Evolutionary conservation across 768 basidiomycete genomes (phyloP), one percentile per base, ranked within the genome.

Genomic region (Amylocystis lapponica): DNA sequence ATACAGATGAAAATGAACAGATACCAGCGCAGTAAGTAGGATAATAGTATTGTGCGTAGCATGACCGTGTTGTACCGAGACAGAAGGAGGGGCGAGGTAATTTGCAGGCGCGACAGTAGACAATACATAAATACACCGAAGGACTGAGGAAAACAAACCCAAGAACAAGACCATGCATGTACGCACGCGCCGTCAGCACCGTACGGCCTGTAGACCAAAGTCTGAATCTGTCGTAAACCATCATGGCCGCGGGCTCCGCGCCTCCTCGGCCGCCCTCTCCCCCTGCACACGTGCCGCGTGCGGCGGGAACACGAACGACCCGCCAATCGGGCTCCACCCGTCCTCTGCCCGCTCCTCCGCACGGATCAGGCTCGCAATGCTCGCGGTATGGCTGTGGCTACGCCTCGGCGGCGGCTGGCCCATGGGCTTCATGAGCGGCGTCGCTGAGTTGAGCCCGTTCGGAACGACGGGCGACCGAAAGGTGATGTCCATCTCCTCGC

Each of bases 281-380:
- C 22, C 47, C 34, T 22, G 51, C 46, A 31, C 48, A 65, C 36
- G 63, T n/a, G n/a, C n/a, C n/a, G n/a, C n/a, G n/a, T n/a, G 65
- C 11, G 72, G 67, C 13, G 77, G 73, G 51, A 78, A 69, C 25
- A 64, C 67, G 48, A 86, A 83, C 38, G 70, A 67, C 21, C 67
- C 70, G 58, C 71, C 53, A 52, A 86, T 80, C 5, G 84, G 81
- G 61, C 85, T 87, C 87, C 86, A 89, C 2, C 83, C 86, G 51
- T 87, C 88, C 55, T 82, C 84, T n/a, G 77, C 78, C 22, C 85
- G 64, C 53, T 90, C 85, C 29, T 87, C 84, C 4, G 81, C 76
- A 8, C 86, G 71, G 42, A 90, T 87, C 46, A 90, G 63, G 57
- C 85, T 88, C 11, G 82, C 86, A 49, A 91, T 91, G 50, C 83